phyloP scores from a whole-genome alignment of 2,329 filamentous ascomycete genomes.

The Exophiala mesophila region DNA sequence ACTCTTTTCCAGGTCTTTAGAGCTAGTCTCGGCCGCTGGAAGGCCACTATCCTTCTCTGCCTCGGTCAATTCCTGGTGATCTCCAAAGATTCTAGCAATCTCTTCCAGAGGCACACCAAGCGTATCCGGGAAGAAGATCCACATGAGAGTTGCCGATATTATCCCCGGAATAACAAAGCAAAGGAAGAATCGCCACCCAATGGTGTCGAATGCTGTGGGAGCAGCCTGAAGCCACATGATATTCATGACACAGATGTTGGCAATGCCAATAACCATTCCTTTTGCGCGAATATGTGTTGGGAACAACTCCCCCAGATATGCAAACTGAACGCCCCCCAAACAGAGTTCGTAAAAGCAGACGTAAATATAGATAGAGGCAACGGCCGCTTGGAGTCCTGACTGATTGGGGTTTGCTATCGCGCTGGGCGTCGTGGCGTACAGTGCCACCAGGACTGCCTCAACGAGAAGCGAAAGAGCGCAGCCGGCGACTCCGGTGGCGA shows the following conservation, averaged over 20 bases:
- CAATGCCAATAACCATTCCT: conserved; percentile 14
- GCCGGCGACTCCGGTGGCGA: conserved; percentile 12
- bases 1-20: too few relatives aligned
- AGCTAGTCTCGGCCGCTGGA: too few relatives aligned
- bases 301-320: conserved; percentile 15
- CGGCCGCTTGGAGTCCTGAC: conserved; percentile 30
- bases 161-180: conserved; percentile 18
- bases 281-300: conserved; percentile 19
- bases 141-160: conserved; percentile 5
- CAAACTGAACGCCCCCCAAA: conserved; percentile 14
- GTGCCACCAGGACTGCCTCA: conserved; percentile 6
- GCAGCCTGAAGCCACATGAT: conserved; percentile 22
- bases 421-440: conserved; percentile 1
- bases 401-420: conserved; percentile 22
- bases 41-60: too few relatives aligned
- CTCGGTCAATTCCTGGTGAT: conserved; percentile 15
- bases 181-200: conserved; percentile 32
- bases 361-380: conserved; percentile 33
- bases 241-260: conserved; percentile 13
- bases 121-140: conserved; percentile 28
- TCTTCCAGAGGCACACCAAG: conserved; percentile 32
- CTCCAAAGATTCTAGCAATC: conserved; percentile 34
- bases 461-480: conserved; percentile 11
- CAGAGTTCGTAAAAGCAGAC: conserved; percentile 9
- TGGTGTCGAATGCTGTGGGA: conserved; percentile 30